Conservation (phyloP, 164 flowering plant genomes). For the Liquidambar formosana region DNA sequence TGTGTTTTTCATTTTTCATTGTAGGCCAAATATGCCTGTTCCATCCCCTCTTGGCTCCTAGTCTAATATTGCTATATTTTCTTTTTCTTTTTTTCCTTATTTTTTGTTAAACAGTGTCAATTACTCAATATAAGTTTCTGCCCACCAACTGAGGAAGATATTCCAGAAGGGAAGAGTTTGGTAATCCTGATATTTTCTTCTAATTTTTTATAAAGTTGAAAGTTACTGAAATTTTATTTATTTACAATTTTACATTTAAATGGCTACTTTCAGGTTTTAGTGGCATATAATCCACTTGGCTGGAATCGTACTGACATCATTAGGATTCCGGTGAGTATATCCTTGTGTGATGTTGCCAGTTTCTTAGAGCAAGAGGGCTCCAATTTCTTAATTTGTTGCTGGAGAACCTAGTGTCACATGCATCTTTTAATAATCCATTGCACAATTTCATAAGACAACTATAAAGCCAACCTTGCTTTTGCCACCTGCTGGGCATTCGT, state of each 20-base stretch:
- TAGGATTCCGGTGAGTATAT: constrained; percentile 69
- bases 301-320: constrained; percentile 74
- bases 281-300: constrained; percentile 86
- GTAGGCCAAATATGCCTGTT: too few species aligned
- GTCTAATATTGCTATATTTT: not conserved
- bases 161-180: constrained; percentile 66
- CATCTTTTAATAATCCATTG: not conserved
- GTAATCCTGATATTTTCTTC: constrained; percentile 31
- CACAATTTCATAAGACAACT: not conserved
- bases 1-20: too few species aligned
- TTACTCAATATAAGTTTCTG: constrained; percentile 86
- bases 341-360: constrained; percentile 1
- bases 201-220: not conserved
- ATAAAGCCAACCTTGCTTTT: not conserved
- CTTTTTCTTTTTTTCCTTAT: not conserved
- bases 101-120: constrained; percentile 55
- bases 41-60: too few species aligned
- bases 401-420: not conserved
- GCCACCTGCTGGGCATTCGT: too few species aligned
- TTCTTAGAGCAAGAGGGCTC: not conserved
- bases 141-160: constrained; percentile 69
- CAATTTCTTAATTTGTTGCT: not conserved
- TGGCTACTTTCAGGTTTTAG: constrained; percentile 59
- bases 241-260: not conserved
- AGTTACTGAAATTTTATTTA: not conserved